Percentiles rank a stretch among this genome's conserved stretches.
These are phyloP conservation scores for Clavariopsis aquatica DNA, from an alignment of 495 filamentous ascomycete species.

Conservation along the genomic window DNA sequence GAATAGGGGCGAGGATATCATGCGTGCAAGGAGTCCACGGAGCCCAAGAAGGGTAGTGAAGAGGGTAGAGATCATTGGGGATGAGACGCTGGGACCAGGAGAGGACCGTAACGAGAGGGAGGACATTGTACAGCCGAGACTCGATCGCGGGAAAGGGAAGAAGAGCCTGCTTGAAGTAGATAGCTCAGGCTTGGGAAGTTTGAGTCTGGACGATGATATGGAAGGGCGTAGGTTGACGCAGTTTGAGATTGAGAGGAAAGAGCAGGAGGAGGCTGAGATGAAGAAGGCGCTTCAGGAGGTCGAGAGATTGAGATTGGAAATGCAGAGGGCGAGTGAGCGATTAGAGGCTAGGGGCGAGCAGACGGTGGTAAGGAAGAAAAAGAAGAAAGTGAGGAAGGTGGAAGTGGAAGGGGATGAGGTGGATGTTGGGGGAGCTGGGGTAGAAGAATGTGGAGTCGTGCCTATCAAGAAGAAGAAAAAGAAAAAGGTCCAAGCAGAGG, in stretches of 20 bases:
- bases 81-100: conserved; percentile 44
- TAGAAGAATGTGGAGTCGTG: conserved; percentile 38
- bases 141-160: conserved; percentile 49
- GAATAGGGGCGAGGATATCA: conserved; percentile 36
- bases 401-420: conserved; percentile 19
- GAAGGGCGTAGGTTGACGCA: conserved; percentile 20
- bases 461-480: conserved; percentile 58
- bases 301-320: conserved; percentile 78
- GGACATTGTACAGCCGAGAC: conserved; percentile 30
- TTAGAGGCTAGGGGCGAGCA: conserved; percentile 69
- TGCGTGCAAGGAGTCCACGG: conserved; percentile 5
- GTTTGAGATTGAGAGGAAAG: conserved; percentile 55
- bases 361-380: conserved; percentile 72
- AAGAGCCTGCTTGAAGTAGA: conserved; percentile 76
- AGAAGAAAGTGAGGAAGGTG: conserved; percentile 52
- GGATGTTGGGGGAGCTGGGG: conserved; percentile 17
- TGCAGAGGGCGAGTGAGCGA: conserved; percentile 86
- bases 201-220: conserved; percentile 56
- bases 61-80: conserved; percentile 44
- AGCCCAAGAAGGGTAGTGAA: conserved; percentile 37
- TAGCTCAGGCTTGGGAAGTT: conserved; percentile 70
- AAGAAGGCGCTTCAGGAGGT: conserved; percentile 79
- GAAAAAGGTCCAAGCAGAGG: conserved; percentile 45
- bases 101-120: not conserved
- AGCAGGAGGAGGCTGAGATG: conserved; percentile 79